Evolutionary conservation across 306 rosid species (phyloP), one percentile per base, ranked within the genome.

Genomic region (Casuarina glauca): DNA sequence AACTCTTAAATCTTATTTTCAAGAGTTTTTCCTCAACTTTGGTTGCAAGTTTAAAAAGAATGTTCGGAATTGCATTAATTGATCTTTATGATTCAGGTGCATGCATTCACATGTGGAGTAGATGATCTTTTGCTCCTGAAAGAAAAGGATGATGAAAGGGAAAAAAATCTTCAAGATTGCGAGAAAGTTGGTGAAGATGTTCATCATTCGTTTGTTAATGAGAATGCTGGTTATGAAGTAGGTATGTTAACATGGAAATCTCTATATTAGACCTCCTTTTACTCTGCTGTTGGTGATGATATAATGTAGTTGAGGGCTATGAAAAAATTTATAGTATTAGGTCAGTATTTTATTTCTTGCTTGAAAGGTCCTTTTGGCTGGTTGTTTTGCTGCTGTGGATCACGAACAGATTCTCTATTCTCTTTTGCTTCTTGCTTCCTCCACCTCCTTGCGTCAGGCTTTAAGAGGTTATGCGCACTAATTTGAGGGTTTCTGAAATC

Each of bases 91-190:
- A 36, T 86, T 72, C 85, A 95, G 98, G 81, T 84, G 86, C 97
- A 95, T 64, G 97, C 97, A 44, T 91, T 92, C 88, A 95, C 97
- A 4, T 92, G 98, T 82, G 97, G 98, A 68, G 90, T 95, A 38
- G 96, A 92, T 54, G 98, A 95, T 89, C 98, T 92, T 84, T 88
- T 95, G 73, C 52, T 92, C 62, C 70, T 72, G 72, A 80, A 80
- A 75, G 83, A 71, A 76, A 95, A 82, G 74, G 98, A 95, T 82
- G 26, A 66, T 68, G 90, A 91, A 84, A 89, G 96, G 88, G 77
- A 82, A 85, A 78, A 83, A 73, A 88, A 89, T 80, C 96, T 95
- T 48, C 80, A 82, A 79, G 89, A 87, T 75, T 95, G 97, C 73
- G 96, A 93, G 78, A 88, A 87, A 69, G 81, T 91, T 70, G 98